These are phyloP conservation scores for Cylindrodendrum hubeiense DNA, from an alignment of 2,329 filamentous ascomycete genomes.

Conservation along the genomic window DNA sequence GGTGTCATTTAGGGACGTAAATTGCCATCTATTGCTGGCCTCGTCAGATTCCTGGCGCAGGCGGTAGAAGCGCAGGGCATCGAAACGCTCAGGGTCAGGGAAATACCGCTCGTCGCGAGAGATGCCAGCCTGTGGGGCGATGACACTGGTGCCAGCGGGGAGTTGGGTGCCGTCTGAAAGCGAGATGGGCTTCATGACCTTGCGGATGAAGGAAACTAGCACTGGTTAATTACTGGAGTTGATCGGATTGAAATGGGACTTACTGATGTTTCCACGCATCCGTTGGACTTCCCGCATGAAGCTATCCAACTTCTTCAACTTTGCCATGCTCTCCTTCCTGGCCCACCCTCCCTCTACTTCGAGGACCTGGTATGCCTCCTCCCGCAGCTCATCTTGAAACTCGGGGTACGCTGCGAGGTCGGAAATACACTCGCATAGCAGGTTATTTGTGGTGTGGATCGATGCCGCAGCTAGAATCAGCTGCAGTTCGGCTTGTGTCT, in stretches of 20 bases:
- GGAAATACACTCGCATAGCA: conserved; percentile 62
- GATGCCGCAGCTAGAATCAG: conserved; percentile 59
- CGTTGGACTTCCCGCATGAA: conserved; percentile 61
- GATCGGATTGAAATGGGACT: conserved; percentile 29
- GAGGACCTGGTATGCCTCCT: conserved; percentile 60
- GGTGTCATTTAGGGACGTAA: conserved; percentile 56
- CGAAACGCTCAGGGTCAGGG: conserved; percentile 57
- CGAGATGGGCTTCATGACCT: conserved; percentile 58
- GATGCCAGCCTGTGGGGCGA: conserved; percentile 56
- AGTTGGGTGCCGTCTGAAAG: conserved; percentile 60
- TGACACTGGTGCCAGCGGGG: conserved; percentile 56
- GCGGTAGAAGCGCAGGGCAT: conserved; percentile 63
- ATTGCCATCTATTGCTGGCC: conserved; percentile 56
- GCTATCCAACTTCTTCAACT: conserved; percentile 61
- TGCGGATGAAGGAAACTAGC: conserved; percentile 59
- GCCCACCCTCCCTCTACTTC: conserved; percentile 56
- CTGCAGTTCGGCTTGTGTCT: conserved; percentile 56
- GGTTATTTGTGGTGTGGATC: conserved; percentile 60
- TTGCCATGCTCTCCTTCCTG: conserved; percentile 57
- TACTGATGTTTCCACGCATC: conserved; percentile 57
- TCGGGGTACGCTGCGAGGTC: conserved; percentile 63
- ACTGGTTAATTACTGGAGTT: conserved; percentile 29
- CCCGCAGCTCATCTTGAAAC: conserved; percentile 60
- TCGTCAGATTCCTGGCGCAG: conserved; percentile 54
- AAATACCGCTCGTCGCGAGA: conserved; percentile 56